Percentiles rank a stretch among this genome's conserved stretches.
Conservation (phyloP, 2,329 filamentous ascomycete genomes). For the Salinomyces thailandicus region DNA sequence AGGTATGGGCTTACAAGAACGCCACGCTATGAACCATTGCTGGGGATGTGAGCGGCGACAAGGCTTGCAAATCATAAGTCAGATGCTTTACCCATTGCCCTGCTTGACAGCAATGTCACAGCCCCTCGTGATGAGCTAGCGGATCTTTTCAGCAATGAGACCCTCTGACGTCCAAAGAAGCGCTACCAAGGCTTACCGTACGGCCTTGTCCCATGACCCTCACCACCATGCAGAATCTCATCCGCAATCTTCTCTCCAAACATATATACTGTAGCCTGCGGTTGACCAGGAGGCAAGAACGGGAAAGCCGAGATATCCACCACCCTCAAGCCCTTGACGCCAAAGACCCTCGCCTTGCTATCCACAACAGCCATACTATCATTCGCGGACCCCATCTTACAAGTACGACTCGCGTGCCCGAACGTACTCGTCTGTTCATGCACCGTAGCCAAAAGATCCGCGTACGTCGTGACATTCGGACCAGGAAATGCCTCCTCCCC, state of each 20-base stretch:
- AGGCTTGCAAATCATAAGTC: too few relatives aligned
- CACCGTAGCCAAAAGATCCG: constrained; percentile 6
- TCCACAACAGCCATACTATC: constrained; percentile 9
- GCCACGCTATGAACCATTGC: too few relatives aligned
- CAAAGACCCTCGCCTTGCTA: constrained; percentile 11
- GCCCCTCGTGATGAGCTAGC: too few relatives aligned
- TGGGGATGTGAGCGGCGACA: too few relatives aligned
- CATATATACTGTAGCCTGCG: constrained; percentile 10
- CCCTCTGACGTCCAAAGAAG: too few relatives aligned
- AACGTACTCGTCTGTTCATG: constrained; percentile 2
- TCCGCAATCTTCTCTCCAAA: constrained; percentile 3
- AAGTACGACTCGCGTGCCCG: constrained; percentile 11
- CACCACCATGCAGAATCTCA: too few relatives aligned
- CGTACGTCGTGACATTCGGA: constrained; percentile 11
- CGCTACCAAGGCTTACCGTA: too few relatives aligned
- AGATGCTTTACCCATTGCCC: too few relatives aligned
- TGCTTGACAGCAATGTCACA: too few relatives aligned
- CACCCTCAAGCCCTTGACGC: constrained; percentile 14
- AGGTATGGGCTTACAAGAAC: too few relatives aligned
- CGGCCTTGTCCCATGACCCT: too few relatives aligned
- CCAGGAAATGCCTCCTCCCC: constrained; percentile 1
- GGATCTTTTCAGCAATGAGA: too few relatives aligned
- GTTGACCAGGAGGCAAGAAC: constrained; percentile 12
- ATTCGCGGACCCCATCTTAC: constrained; percentile 7
- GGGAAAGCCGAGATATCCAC: constrained; percentile 14